Conservation (phyloP, 2,329 filamentous ascomycete genomes). For the Helicocarpus griseus region DNA sequence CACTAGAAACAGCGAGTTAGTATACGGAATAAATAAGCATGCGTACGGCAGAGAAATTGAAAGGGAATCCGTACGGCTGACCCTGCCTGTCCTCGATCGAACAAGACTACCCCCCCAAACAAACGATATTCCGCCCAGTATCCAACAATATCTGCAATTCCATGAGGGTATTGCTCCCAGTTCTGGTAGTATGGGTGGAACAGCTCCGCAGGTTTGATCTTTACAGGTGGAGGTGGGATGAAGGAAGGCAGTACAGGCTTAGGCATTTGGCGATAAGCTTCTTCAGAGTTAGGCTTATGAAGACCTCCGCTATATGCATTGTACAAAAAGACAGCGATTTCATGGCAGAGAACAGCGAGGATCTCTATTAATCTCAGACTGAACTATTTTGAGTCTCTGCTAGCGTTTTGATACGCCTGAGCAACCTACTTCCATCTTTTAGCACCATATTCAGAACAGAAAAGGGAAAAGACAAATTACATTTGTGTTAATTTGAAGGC, state of each 20-base stretch:
- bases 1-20: no score
- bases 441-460: background rate
- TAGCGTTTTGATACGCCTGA: slow-evolving; percentile 8
- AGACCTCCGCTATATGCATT: slow-evolving; percentile 7
- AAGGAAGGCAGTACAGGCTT: background rate
- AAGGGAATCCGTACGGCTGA: background rate
- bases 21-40: no score
- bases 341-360: slow-evolving; percentile 13
- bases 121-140: slow-evolving; percentile 6
- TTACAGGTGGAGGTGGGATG: background rate
- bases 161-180: slow-evolving; percentile 7
- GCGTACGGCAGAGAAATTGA: no score
- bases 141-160: slow-evolving; percentile 5
- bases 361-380: slow-evolving; percentile 13
- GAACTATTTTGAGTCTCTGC: slow-evolving; percentile 11
- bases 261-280: background rate
- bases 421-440: slow-evolving; percentile 3
- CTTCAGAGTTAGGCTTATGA: background rate
- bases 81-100: slow-evolving; percentile 4
- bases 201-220: slow-evolving; percentile 1
- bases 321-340: slow-evolving; percentile 15
- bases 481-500: background rate
- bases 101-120: slow-evolving; percentile 6
- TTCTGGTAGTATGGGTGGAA: slow-evolving; percentile 1
- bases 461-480: background rate